These are phyloP conservation scores for Quercus gilva DNA, from an alignment of 306 rosid species.

Conservation along the genomic window DNA sequence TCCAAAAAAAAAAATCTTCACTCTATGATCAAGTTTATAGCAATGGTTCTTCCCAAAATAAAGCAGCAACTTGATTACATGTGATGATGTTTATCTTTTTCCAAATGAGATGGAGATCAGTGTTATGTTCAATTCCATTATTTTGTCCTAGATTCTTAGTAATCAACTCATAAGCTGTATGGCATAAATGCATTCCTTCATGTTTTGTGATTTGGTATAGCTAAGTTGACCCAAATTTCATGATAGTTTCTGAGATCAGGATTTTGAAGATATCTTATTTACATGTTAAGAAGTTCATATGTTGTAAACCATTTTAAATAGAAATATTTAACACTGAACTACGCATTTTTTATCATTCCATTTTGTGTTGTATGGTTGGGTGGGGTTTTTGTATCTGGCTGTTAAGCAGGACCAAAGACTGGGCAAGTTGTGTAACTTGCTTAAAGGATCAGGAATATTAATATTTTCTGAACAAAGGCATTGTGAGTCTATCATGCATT, in stretches of 20 bases:
- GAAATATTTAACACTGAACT: background rate
- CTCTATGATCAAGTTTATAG: too few species aligned
- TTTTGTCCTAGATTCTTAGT: background rate
- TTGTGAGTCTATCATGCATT: too few species aligned
- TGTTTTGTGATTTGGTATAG: too few species aligned
- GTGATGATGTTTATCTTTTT: background rate
- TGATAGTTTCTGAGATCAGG: background rate
- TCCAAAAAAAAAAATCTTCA: too few species aligned
- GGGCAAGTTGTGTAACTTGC: too few species aligned
- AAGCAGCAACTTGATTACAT: background rate
- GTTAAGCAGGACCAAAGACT: too few species aligned
- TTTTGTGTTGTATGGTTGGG: background rate
- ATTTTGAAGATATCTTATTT: background rate
- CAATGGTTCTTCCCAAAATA: too few species aligned
- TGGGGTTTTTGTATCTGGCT: background rate
- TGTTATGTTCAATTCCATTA: background rate
- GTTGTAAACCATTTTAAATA: background rate
- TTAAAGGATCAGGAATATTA: too few species aligned
- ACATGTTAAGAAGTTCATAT: background rate
- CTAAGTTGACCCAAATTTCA: background rate
- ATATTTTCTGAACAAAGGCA: too few species aligned
- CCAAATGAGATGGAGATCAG: background rate
- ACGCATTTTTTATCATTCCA: background rate
- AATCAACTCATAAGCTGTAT: background rate
- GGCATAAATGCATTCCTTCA: too few species aligned